These are phyloP conservation scores for Blastobotrys apis DNA, from an alignment of 1,139 yeast genomes.

Conservation along the genomic window DNA sequence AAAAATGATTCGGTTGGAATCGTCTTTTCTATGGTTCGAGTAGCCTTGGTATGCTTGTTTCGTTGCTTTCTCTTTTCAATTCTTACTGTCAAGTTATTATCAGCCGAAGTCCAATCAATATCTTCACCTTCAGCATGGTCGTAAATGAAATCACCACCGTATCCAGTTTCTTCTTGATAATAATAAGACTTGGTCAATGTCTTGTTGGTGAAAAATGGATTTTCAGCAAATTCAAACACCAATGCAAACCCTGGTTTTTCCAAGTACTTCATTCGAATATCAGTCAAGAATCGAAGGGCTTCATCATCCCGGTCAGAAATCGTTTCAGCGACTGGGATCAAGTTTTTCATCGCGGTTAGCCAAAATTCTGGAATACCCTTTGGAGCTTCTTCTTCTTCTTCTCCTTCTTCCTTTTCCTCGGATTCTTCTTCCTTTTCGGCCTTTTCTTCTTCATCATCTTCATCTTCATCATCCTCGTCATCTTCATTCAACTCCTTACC, in stretches of 20 bases:
- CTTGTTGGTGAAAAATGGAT: slow-evolving; percentile 73
- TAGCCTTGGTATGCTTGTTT: slow-evolving; percentile 94
- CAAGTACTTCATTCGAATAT: slow-evolving; percentile 77
- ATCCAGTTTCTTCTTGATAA: slow-evolving; percentile 91
- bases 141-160: slow-evolving; percentile 92
- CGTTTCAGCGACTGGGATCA: slow-evolving; percentile 75
- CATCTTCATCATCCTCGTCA: slow-evolving; percentile 47
- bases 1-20: slow-evolving; percentile 92
- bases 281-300: slow-evolving; percentile 63
- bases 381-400: slow-evolving; percentile 40
- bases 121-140: slow-evolving; percentile 93
- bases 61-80: slow-evolving; percentile 97
- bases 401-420: slow-evolving; percentile 43
- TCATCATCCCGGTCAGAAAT: slow-evolving; percentile 90
- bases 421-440: slow-evolving; percentile 43
- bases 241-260: slow-evolving; percentile 87
- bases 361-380: slow-evolving; percentile 93
- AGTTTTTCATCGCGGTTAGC: slow-evolving; percentile 91
- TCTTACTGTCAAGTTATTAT: slow-evolving; percentile 74
- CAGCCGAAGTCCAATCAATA: slow-evolving; percentile 80
- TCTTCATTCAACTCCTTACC: slow-evolving; percentile 63
- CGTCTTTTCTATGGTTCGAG: slow-evolving; percentile 91
- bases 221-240: slow-evolving; percentile 71
- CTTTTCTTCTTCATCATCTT: slow-evolving; percentile 38
- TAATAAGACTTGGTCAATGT: slow-evolving; percentile 78